phyloP scores from a whole-genome alignment of 2,329 filamentous ascomycete species.

The Monosporascus sp. region DNA sequence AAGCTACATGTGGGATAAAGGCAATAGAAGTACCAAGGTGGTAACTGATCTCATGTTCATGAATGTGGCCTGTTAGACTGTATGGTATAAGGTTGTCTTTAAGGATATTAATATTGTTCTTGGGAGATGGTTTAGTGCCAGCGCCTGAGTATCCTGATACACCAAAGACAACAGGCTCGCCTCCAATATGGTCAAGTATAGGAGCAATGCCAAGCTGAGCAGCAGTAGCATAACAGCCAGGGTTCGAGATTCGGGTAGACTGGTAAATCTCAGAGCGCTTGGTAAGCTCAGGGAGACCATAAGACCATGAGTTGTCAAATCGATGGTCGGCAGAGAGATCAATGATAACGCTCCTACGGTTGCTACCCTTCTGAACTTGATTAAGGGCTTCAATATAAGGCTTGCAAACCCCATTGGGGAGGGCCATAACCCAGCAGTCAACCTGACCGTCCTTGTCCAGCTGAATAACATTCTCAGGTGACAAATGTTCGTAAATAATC shows the following conservation, averaged over 20 bases:
- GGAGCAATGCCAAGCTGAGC: constrained; percentile 87
- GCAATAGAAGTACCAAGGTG: constrained; percentile 72
- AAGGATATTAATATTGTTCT: constrained; percentile 83
- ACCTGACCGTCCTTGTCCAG: constrained; percentile 82
- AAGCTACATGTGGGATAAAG: constrained; percentile 92
- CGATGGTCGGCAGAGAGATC: constrained; percentile 97
- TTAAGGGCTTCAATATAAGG: constrained; percentile 88
- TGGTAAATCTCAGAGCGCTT: constrained; percentile 70
- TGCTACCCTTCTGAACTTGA: constrained; percentile 53
- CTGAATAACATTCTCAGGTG: constrained; percentile 75
- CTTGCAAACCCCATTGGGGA: constrained; percentile 92
- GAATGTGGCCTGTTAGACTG: constrained; percentile 87
- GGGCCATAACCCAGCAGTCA: constrained; percentile 96
- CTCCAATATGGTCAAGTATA: constrained; percentile 69
- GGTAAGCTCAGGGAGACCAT: constrained; percentile 82
- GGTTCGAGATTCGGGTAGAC: constrained; percentile 81
- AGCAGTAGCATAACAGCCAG: constrained; percentile 92
- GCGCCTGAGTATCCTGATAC: constrained; percentile 93
- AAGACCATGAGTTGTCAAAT: constrained; percentile 81
- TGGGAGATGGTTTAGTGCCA: constrained; percentile 87
- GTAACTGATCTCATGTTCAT: constrained; percentile 81
- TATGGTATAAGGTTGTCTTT: constrained; percentile 88
- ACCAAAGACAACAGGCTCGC: constrained; percentile 78
- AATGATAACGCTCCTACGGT: constrained; percentile 67
- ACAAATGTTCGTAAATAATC: constrained; percentile 87